A percentile compares a stretch with the other conserved stretches of the same genome.
phyloP scores from a whole-genome alignment of 192 early-diverging fungal species.

The Umbelopsis ramanniana region DNA sequence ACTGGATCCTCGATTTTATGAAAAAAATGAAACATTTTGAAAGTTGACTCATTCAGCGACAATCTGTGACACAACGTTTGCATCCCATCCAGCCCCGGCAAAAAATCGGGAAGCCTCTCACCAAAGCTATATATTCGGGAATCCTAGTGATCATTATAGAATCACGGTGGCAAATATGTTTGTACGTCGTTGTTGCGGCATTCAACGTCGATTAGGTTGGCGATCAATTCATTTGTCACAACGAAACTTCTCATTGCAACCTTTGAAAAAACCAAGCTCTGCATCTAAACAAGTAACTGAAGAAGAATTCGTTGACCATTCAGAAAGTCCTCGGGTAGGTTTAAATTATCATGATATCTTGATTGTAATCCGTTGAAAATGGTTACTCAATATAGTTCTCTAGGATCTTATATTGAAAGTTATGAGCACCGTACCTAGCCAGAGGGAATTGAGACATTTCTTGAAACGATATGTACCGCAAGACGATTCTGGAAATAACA shows the following conservation, averaged over 20 bases:
- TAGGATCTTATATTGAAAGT: constrained; percentile 67
- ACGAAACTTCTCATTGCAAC: background rate
- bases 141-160: background rate
- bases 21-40: too few species aligned
- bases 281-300: background rate
- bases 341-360: background rate
- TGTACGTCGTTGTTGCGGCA: background rate
- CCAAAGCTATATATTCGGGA: background rate
- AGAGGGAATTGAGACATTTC: constrained; percentile 67
- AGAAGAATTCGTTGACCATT: background rate
- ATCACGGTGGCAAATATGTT: background rate
- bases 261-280: background rate
- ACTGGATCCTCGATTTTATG: too few species aligned
- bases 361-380: background rate
- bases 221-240: background rate
- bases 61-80: too few species aligned
- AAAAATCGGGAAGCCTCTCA: too few species aligned
- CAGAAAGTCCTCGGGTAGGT: constrained; percentile 10
- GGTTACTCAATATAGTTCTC: background rate
- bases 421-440: constrained; percentile 61
- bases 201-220: background rate
- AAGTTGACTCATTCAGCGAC: too few species aligned
- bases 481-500: background rate
- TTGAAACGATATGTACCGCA: constrained; percentile 53
- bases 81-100: too few species aligned